Percentiles rank a stretch among this genome's conserved stretches.
These are phyloP conservation scores for Talaromyces amestolkiae DNA, from an alignment of 2,329 filamentous ascomycete genomes.

Conservation along the genomic window DNA sequence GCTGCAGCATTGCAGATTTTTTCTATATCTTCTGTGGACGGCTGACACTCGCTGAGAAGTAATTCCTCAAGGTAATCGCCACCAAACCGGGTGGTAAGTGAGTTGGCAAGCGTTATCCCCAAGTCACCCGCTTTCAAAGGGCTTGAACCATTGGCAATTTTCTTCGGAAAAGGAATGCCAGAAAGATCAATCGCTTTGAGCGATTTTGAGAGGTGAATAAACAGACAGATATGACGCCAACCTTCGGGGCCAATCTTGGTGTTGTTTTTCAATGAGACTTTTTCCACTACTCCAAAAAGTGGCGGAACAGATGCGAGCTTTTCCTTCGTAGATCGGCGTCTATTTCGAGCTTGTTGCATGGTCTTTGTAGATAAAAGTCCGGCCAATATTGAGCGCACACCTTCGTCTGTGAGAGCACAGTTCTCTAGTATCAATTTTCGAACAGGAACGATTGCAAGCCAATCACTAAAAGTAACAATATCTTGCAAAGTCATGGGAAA, in stretches of 20 bases:
- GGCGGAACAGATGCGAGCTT: constrained; percentile 36
- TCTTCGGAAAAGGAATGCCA: constrained; percentile 71
- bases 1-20: constrained; percentile 79
- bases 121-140: constrained; percentile 48
- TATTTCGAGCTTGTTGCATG: constrained; percentile 57
- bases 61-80: constrained; percentile 77
- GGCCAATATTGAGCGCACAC: constrained; percentile 79
- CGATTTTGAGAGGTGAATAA: constrained; percentile 84
- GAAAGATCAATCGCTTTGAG: constrained; percentile 85
- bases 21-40: constrained; percentile 68
- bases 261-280: constrained; percentile 86
- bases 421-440: constrained; percentile 83
- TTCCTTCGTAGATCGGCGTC: constrained; percentile 40
- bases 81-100: constrained; percentile 72
- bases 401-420: constrained; percentile 82
- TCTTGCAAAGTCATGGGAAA: constrained; percentile 82
- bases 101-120: constrained; percentile 67
- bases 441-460: constrained; percentile 87
- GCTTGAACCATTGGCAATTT: constrained; percentile 26
- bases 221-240: constrained; percentile 87
- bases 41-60: constrained; percentile 74
- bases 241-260: constrained; percentile 77
- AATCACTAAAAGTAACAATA: constrained; percentile 84
- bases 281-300: constrained; percentile 70
- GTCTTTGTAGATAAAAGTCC: constrained; percentile 78